These are phyloP conservation scores for Vicia faba DNA, from an alignment of 306 rosid species.

Conservation along the genomic window DNA sequence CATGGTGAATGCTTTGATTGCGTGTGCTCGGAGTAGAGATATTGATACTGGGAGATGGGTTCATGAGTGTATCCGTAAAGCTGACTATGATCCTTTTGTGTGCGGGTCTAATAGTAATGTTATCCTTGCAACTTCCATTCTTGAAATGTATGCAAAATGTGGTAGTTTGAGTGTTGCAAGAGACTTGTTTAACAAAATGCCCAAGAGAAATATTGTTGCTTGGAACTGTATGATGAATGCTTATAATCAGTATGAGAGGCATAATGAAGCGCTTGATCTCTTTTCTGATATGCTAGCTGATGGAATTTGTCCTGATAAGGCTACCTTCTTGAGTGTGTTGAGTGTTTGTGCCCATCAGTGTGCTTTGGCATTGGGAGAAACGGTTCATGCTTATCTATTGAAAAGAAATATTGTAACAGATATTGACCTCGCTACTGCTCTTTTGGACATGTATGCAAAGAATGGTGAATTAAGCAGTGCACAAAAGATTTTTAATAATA, in stretches of 20 bases:
- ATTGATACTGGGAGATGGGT: slow-evolving; percentile 57
- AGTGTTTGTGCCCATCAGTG: slow-evolving; percentile 57
- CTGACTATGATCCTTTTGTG: slow-evolving; percentile 66
- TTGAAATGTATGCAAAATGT: slow-evolving; percentile 81
- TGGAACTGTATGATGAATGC: slow-evolving; percentile 75
- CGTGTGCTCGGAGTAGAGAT: slow-evolving; percentile 69
- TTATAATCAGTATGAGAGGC: slow-evolving; percentile 57
- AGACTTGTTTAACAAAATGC: slow-evolving; percentile 65
- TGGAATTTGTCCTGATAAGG: slow-evolving; percentile 56
- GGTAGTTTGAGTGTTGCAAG: slow-evolving; percentile 65
- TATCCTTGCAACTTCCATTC: slow-evolving; percentile 67
- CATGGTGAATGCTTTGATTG: slow-evolving; percentile 68
- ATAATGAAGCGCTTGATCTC: slow-evolving; percentile 51
- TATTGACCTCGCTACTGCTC: slow-evolving; percentile 62
- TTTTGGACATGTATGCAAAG: slow-evolving; percentile 71
- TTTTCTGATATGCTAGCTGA: slow-evolving; percentile 45
- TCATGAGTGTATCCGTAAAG: slow-evolving; percentile 49
- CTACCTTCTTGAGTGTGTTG: slow-evolving; percentile 56
- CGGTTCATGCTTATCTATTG: slow-evolving; percentile 55
- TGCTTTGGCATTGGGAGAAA: slow-evolving; percentile 59
- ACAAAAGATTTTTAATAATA: slow-evolving; percentile 43
- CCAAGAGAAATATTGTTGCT: slow-evolving; percentile 56
- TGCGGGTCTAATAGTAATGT: slow-evolving; percentile 39
- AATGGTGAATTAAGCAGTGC: slow-evolving; percentile 62
- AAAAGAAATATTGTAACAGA: slow-evolving; percentile 49